Evolutionary conservation across 306 rosid genomes (phyloP).

Genomic region (Vachellia pachyceras): DNA sequence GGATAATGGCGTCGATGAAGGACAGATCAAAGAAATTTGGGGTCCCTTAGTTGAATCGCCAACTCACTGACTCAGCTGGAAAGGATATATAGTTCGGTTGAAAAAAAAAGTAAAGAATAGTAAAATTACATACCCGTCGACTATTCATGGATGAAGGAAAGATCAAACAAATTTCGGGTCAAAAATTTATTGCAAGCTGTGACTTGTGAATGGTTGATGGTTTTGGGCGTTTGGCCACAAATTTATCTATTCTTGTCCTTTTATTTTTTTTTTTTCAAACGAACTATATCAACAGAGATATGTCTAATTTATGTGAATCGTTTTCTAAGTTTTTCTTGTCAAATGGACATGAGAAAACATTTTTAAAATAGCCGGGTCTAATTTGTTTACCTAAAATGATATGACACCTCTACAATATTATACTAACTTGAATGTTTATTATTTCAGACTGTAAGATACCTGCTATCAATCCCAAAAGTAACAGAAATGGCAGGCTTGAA

Average conservation of each 20-base stretch:
- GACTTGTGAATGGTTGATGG: not conserved
- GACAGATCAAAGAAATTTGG: too few relatives aligned
- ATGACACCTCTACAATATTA: not conserved
- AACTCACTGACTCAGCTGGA: too few relatives aligned
- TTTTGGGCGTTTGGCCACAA: too few relatives aligned
- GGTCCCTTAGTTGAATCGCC: not conserved
- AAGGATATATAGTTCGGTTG: too few relatives aligned
- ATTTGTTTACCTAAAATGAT: not conserved
- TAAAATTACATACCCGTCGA: too few relatives aligned
- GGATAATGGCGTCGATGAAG: not conserved
- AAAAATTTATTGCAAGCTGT: not conserved
- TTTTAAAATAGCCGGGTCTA: not conserved
- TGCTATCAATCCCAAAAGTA: not conserved
- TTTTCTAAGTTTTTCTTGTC: not conserved
- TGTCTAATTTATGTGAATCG: not conserved
- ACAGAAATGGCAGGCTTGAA: not conserved
- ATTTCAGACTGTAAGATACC: slow-evolving; percentile 14
- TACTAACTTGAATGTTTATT: not conserved
- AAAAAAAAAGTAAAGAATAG: too few relatives aligned
- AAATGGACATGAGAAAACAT: too few relatives aligned
- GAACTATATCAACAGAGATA: not conserved
- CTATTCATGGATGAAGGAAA: not conserved
- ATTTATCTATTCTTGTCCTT: not conserved
- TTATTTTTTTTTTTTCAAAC: not conserved
- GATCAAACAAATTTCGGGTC: not conserved